Conservation (phyloP, 805 yeast species). For the Cyberlindnera americana region DNA sequence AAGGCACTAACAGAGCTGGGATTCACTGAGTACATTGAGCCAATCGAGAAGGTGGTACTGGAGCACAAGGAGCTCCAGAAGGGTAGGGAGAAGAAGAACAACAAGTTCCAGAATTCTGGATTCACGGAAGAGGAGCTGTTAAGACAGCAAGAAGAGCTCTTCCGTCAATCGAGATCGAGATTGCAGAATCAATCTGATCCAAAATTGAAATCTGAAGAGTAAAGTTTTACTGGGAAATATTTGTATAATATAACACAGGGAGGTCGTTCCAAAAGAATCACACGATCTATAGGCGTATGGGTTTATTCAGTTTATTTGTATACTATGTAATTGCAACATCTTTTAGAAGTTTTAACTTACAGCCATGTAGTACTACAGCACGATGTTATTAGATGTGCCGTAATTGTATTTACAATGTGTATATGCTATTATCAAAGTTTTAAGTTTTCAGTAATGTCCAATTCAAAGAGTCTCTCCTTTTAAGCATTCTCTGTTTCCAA, state of each 20-base stretch:
- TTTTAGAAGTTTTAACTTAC: not conserved
- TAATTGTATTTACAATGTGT: no score
- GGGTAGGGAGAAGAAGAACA: slow-evolving; percentile 85
- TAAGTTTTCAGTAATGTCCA: no score
- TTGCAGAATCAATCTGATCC: slow-evolving; percentile 38
- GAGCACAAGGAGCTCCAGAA: slow-evolving; percentile 89
- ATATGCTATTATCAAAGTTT: no score
- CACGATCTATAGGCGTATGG: not conserved
- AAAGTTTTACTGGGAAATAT: not conserved
- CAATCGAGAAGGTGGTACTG: slow-evolving; percentile 70
- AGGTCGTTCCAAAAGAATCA: no score
- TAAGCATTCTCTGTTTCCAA: slow-evolving; percentile 1
- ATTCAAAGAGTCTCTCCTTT: no score
- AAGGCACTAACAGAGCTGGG: slow-evolving; percentile 87
- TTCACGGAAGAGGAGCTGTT: slow-evolving; percentile 88
- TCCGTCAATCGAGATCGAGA: slow-evolving; percentile 70
- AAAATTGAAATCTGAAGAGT: slow-evolving; percentile 8
- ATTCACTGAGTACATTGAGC: slow-evolving; percentile 77
- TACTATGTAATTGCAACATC: not conserved
- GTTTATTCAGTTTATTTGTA: not conserved
- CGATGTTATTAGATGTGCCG: no score
- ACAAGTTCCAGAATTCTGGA: slow-evolving; percentile 91
- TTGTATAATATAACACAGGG: slow-evolving; percentile 5
- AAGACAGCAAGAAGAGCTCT: slow-evolving; percentile 88
- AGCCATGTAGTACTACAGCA: no score